These are phyloP conservation scores for Parmales sp. DNA, from an alignment of 108 stramenopile genomes.

Conservation along the genomic window DNA sequence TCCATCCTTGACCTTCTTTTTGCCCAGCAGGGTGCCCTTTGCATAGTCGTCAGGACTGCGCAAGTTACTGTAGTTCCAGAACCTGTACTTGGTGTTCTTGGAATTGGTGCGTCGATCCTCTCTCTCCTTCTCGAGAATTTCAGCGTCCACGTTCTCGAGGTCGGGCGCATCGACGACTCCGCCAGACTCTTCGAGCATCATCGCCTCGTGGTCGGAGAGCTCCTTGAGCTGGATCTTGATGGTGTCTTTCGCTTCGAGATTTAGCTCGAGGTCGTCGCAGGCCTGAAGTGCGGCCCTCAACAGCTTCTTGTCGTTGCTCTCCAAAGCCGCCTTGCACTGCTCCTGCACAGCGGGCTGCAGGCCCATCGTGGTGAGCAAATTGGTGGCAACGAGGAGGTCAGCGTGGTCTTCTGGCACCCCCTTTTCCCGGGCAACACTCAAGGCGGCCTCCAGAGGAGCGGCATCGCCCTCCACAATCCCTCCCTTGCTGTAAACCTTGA, in stretches of 20 bases:
- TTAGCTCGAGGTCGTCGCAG: constrained; percentile 38
- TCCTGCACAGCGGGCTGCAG: constrained; percentile 34
- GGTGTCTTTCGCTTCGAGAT: constrained; percentile 26
- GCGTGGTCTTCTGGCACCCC: neutral
- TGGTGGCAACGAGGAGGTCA: neutral
- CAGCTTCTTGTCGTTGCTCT: constrained; percentile 17
- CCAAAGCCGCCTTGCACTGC: constrained; percentile 25
- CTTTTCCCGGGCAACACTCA: neutral
- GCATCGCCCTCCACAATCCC: constrained; percentile 19
- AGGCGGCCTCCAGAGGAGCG: constrained; percentile 12
- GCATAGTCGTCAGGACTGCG: constrained; percentile 43
- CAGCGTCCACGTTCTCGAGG: constrained; percentile 21
- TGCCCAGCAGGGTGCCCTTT: constrained; percentile 38
- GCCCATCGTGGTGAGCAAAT: constrained; percentile 21
- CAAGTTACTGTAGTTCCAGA: constrained; percentile 40
- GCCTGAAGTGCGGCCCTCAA: constrained; percentile 40
- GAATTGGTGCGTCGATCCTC: constrained; percentile 29
- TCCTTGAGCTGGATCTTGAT: constrained; percentile 25
- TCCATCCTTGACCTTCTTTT: constrained; percentile 37
- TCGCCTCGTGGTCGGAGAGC: constrained; percentile 23
- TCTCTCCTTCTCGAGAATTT: constrained; percentile 28
- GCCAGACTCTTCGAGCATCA: constrained; percentile 22
- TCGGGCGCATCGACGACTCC: constrained; percentile 8
- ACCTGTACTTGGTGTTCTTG: constrained; percentile 28
- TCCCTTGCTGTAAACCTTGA: constrained; percentile 18